A percentile compares a stretch with the other conserved stretches of the same genome.
Evolutionary conservation across 345 rosid genomes (phyloP).

Genomic region (Sisymbrium irio): DNA sequence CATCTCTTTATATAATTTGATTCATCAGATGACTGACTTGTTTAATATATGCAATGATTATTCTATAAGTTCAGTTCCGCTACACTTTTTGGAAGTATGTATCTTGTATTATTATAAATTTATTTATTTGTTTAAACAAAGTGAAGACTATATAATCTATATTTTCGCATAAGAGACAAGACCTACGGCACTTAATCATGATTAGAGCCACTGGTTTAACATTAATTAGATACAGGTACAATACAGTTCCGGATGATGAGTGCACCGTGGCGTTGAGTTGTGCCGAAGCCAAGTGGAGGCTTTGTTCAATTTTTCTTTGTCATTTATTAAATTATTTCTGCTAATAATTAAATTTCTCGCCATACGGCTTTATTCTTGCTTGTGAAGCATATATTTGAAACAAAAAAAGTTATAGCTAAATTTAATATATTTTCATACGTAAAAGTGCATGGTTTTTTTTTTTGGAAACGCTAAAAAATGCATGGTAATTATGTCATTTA

Average conservation of each 20-base stretch:
- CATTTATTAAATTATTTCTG: constrained; percentile 6
- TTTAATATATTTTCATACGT: background rate
- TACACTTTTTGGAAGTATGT: constrained; percentile 22
- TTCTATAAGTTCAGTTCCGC: constrained; percentile 22
- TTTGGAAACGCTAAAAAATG: no score
- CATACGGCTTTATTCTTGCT: background rate
- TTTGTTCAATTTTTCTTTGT: constrained; percentile 8
- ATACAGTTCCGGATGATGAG: constrained; percentile 24
- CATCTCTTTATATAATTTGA: background rate
- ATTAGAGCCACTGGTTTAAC: constrained; percentile 19
- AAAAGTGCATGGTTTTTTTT: background rate
- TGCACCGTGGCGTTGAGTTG: constrained; percentile 25
- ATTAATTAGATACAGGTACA: constrained; percentile 25
- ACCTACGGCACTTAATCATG: constrained; percentile 24
- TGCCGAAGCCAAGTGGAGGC: constrained; percentile 22
- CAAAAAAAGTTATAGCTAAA: background rate
- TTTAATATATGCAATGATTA: constrained; percentile 1
- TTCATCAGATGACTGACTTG: background rate
- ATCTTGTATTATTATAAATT: background rate
- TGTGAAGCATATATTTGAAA: background rate
- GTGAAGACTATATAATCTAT: background rate
- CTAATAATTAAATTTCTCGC: background rate
- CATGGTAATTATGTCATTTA: background rate
- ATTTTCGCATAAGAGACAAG: constrained; percentile 18
- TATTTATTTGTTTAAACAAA: background rate